Evolutionary conservation across 1,139 yeast genomes (phyloP), one percentile per base, ranked within the genome.

Genomic region (Taphrina betulina): DNA sequence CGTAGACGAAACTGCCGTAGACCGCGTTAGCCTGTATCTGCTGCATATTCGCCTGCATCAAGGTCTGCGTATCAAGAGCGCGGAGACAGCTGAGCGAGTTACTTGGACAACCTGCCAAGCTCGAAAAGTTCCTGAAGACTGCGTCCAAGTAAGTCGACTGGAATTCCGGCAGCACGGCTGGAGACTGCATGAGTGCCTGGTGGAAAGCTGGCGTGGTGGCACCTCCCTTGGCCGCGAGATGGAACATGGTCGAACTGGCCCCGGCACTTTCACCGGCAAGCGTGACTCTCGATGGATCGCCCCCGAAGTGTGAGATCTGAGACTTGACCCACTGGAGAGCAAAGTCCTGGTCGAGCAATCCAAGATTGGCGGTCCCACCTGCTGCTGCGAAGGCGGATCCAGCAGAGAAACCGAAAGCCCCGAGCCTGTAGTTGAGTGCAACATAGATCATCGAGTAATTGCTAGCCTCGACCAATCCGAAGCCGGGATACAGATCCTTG

Each of bases 231-330:
- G 37, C 44, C 12, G 23, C 36, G 5, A 37, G 35, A 16, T 37
- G 53, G 14, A 20, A 28, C 45, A 26, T 26, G 35, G 37, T 35
- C 10, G 51, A 23, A 0, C 69, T 65, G 0, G 69, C 74, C 5
- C 74, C 75, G 17, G 75, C 71, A 56, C 70, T 65, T 60, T 72
- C 69, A n/a, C 75, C 75, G 58, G 67, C 68, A 14, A 72, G 58
- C 1, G 73, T 70, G 26, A 72, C 64, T 36, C 62, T 63, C 4
- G 63, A 57, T 2, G 71, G 66, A 57, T 72, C 66, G 12, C 75
- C 75, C 20, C 73, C 73, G 60, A 71, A 70, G 16, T 35, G 46
- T 0, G 58, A 64, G 53, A 70, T 69, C 58, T 72, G 71, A 28
- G 63, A 60, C 50, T 67, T 59, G 8, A 71, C 68, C 75, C 75